These are phyloP conservation scores for Poa annua DNA, from an alignment of 176 grass and related monocot genomes.

Conservation along the genomic window DNA sequence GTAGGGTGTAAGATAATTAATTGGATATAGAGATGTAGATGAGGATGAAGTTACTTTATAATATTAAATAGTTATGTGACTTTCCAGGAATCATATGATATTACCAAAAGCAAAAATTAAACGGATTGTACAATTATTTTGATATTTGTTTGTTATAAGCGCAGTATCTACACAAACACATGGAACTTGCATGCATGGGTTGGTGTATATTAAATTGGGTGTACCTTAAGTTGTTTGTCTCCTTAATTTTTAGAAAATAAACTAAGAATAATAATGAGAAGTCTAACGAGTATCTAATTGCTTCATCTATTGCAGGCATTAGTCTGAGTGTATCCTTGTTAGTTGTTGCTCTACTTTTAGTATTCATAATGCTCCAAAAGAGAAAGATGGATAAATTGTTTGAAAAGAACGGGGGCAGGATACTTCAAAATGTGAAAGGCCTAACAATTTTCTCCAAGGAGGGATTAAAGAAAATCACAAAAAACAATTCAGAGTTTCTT, in stretches of 20 bases:
- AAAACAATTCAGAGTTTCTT: conserved; percentile 13
- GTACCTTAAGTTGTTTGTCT: background rate
- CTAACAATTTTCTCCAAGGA: conserved; percentile 6
- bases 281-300: background rate
- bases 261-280: background rate
- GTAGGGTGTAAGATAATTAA: no score
- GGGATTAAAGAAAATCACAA: conserved; percentile 21
- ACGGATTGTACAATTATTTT: background rate
- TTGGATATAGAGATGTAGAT: no score
- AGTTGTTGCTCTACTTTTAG: background rate
- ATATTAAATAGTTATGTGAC: no score
- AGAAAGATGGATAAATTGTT: background rate
- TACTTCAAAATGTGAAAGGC: background rate
- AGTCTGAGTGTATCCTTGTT: background rate
- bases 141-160: background rate
- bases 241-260: background rate
- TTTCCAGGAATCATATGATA: no score
- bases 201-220: background rate
- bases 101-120: background rate
- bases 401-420: background rate
- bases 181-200: background rate
- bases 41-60: no score
- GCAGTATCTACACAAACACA: background rate
- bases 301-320: conserved; percentile 11
- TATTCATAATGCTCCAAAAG: conserved; percentile 1